Conservation (phyloP, 345 rosid species). For the Stellera chamaejasme region DNA sequence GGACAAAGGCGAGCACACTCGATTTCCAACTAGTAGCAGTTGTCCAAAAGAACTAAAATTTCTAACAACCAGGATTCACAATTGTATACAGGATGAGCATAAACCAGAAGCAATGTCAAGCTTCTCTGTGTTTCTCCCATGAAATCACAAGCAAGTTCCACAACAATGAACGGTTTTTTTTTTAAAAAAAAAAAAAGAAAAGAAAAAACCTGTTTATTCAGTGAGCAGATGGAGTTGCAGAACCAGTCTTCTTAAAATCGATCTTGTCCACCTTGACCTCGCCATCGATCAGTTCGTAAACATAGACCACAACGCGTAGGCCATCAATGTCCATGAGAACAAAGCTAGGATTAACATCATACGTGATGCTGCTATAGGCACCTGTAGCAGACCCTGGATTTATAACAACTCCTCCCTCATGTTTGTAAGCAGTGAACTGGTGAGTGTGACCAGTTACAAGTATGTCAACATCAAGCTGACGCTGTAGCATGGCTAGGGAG, state of each 20-base stretch:
- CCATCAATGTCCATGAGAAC: conserved; percentile 98
- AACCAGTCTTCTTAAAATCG: conserved; percentile 72
- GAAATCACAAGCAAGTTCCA: no score
- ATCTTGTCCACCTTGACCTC: conserved; percentile 97
- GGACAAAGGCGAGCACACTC: no score
- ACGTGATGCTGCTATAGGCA: conserved; percentile 79
- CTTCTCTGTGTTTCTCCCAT: no score
- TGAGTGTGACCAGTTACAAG: conserved; percentile 95
- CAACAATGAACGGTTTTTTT: no score
- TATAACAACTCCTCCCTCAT: conserved; percentile 91
- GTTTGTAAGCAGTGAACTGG: conserved; percentile 96
- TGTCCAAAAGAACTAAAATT: no score
- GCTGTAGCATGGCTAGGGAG: conserved; percentile 89
- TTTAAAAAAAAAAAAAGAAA: no score
- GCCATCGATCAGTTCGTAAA: conserved; percentile 87
- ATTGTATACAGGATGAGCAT: no score
- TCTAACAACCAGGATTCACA: no score
- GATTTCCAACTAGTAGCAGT: no score
- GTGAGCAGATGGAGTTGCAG: conserved; percentile 45
- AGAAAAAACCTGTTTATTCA: conserved; percentile 8
- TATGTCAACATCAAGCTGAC: conserved; percentile 92
- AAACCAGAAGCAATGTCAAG: no score
- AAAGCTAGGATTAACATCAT: conserved; percentile 87
- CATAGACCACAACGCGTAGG: conserved; percentile 85
- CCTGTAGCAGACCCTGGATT: conserved; percentile 98